Evolutionary conservation across 495 filamentous ascomycete genomes (phyloP).

Genomic region (Hapsidospora chrysogenum): DNA sequence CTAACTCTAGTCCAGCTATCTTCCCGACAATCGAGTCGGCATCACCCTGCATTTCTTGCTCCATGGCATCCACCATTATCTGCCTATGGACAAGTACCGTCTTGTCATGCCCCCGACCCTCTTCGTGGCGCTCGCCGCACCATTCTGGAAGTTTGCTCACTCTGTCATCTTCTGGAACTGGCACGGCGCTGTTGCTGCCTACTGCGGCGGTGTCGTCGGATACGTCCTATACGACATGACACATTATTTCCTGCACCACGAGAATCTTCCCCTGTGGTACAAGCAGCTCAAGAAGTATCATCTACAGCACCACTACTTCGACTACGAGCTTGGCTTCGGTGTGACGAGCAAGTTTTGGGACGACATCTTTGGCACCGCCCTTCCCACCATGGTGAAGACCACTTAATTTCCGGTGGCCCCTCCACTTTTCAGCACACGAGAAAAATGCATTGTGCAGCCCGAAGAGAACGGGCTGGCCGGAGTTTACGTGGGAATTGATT

Average conservation of each 20-base stretch:
- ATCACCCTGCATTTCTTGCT: conserved; percentile 85
- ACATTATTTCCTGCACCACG: conserved; percentile 98
- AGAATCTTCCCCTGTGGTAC: conserved; percentile 78
- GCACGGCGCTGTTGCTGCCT: conserved; percentile 59
- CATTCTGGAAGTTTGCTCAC: conserved; percentile 91
- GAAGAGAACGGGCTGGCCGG: too few relatives aligned
- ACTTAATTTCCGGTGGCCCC: too few relatives aligned
- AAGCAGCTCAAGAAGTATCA: conserved; percentile 90
- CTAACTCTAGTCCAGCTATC: conserved; percentile 35
- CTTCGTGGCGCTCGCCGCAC: conserved; percentile 67
- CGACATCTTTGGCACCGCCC: conserved; percentile 72
- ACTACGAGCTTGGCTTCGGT: conserved; percentile 95
- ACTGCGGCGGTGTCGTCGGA: conserved; percentile 83
- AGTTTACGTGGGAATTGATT: too few relatives aligned
- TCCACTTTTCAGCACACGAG: too few relatives aligned
- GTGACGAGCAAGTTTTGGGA: conserved; percentile 99
- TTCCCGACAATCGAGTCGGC: conserved; percentile 84
- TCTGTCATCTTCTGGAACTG: conserved; percentile 71
- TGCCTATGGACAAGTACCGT: conserved; percentile 94
- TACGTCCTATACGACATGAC: conserved; percentile 95
- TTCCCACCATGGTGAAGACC: conserved; percentile 40
- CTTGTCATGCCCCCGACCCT: conserved; percentile 94
- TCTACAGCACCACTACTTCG: conserved; percentile 88
- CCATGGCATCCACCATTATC: conserved; percentile 94
- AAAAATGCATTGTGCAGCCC: too few relatives aligned